A percentile compares a stretch with the other conserved stretches of the same genome.
These are phyloP conservation scores for Stemphylium beticola DNA, from an alignment of 2,329 filamentous ascomycete species.

Conservation along the genomic window DNA sequence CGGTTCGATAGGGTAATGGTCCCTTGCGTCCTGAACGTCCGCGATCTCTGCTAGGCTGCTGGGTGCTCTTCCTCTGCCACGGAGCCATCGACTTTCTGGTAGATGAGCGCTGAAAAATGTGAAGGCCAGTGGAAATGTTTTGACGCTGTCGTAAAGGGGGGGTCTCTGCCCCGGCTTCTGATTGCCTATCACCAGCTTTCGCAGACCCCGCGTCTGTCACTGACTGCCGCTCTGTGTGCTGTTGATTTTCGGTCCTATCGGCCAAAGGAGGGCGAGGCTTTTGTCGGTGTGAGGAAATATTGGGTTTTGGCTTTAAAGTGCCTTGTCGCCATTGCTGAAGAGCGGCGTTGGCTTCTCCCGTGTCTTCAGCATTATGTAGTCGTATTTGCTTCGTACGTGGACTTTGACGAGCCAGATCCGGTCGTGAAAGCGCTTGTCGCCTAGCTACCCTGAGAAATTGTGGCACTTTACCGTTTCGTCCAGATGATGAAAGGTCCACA, in stretches of 20 bases:
- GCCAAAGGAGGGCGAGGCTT: conserved; percentile 22
- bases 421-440: conserved; percentile 57
- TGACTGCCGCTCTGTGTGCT: conserved; percentile 6
- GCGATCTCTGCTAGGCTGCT: background rate
- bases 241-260: conserved; percentile 28
- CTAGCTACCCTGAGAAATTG: conserved; percentile 63
- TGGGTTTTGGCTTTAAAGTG: conserved; percentile 29
- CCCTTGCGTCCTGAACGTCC: background rate
- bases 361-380: conserved; percentile 60
- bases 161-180: background rate
- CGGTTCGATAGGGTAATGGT: conserved; percentile 35
- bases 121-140: conserved; percentile 11
- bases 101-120: conserved; percentile 17
- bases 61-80: conserved; percentile 1
- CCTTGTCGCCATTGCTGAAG: conserved; percentile 61
- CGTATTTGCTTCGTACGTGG: conserved; percentile 60
- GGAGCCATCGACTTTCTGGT: background rate
- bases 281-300: background rate
- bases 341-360: conserved; percentile 58
- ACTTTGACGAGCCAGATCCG: conserved; percentile 58
- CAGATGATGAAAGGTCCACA: conserved; percentile 45
- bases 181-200: conserved; percentile 3
- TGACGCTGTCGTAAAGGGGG: conserved; percentile 1
- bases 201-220: background rate
- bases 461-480: conserved; percentile 48